Base-by-base conservation (phyloP, 768 basidiomycete genomes). In the Guyanaporus albipodus region DNA sequence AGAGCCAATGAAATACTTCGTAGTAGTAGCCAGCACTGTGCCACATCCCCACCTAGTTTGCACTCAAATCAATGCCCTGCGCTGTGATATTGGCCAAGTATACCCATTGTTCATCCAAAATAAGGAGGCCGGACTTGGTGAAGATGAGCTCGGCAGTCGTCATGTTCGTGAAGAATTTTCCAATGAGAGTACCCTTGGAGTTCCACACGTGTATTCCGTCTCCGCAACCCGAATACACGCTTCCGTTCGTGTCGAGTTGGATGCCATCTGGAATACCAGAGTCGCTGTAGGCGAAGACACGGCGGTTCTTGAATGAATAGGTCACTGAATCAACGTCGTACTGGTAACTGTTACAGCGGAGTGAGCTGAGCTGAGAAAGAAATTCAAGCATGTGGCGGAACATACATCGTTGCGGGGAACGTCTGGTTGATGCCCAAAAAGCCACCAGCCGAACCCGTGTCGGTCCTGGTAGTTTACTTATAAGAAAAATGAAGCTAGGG, bases 161-260 rank as follows among this genome's bases (percentile, higher is more conserved):
- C 12, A 50, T 63, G 21, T 38, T 57, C 3, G 79, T 8, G 3
- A 42, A 51, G 43, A 56, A 46, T 26, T 55, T 55, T 22, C 54
- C 47, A 1, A 86, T 66, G 2, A 86, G 68, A 1, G 70, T 74
- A 1, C 84, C 83, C 17, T 73, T 58, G 11, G 68, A 42, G 54
- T 75, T 72, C 75, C 79, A 82, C 6, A 83, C 82, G 22, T 85
- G 78, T 1, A 79, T 74, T 31, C 85, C 85, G 46, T 87, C 86
- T n/a, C 78, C 83, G 45, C 77, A 78, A 2, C 80, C 82, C 1
- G 80, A 69, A 57, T 79, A 88, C 0, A 89, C 76, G 54, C 87
- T 87, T 0, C 83, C 84, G 0, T 72, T 58, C 4, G 67, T 67
- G 55, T 89, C 87, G 3, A 83, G 69, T 55, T 83, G 79, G 5